Percentiles rank a stretch among this genome's conserved stretches.
Evolutionary conservation across 2,329 filamentous ascomycete species (phyloP).

Genomic region (Phoma sp.): DNA sequence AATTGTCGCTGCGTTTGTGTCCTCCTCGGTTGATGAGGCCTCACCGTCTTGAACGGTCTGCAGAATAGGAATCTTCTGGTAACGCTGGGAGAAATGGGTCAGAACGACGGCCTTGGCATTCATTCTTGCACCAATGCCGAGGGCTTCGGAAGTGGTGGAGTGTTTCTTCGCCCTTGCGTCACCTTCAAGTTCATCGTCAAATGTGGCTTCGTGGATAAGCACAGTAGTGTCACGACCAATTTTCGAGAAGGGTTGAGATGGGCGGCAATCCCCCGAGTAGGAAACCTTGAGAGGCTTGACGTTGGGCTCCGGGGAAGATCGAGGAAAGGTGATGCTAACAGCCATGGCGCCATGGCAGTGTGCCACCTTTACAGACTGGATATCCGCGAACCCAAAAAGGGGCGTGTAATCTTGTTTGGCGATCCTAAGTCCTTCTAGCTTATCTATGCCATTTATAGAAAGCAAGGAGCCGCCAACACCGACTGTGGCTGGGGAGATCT

Average conservation of each 20-base stretch:
- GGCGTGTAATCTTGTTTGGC: conserved; percentile 48
- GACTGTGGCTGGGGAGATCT: conserved; percentile 45
- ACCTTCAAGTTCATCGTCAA: conserved; percentile 79
- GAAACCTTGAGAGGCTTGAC: conserved; percentile 77
- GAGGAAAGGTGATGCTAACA: conserved; percentile 76
- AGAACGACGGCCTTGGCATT: conserved; percentile 78
- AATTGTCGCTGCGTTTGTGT: conserved; percentile 11
- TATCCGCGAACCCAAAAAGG: conserved; percentile 67
- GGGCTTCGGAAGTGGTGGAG: conserved; percentile 84
- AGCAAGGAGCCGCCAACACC: conserved; percentile 32
- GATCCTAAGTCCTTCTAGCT: conserved; percentile 11
- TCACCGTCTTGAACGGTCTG: conserved; percentile 47
- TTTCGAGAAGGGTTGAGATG: conserved; percentile 66
- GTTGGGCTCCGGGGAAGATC: conserved; percentile 36
- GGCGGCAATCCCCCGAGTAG: conserved; percentile 94
- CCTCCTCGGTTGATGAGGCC: conserved; percentile 1
- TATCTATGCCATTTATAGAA: conserved; percentile 26
- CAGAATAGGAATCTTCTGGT: conserved; percentile 73
- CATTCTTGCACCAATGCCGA: conserved; percentile 80
- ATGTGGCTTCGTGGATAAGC: conserved; percentile 94
- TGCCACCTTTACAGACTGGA: conserved; percentile 71
- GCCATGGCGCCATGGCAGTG: conserved; percentile 85
- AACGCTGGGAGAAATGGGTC: conserved; percentile 95
- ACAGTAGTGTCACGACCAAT: conserved; percentile 80
- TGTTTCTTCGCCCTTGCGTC: conserved; percentile 91